Base-by-base conservation (phyloP, 108 stramenopile species). In the Chaetoceros tenuissimus region DNA sequence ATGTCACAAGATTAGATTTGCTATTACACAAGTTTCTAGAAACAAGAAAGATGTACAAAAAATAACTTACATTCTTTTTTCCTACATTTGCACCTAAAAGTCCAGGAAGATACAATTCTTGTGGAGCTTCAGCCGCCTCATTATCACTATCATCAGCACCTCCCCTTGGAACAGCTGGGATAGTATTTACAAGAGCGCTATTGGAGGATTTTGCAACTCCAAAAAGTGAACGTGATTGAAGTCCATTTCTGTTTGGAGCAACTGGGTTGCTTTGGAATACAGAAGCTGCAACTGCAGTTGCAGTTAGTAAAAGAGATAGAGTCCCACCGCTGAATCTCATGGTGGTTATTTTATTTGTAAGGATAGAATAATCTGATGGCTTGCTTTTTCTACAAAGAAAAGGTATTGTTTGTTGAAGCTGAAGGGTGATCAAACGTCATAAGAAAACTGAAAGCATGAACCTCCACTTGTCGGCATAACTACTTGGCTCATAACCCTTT, bases 61-160 rank as follows among this genome's bases (percentile, higher is more conserved):
- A 44, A 47, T 43, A 5, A 23, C 79, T 64, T 74, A 87, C 84
- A 58, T 57, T 54, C 54, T 71, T 63, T 48, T 67, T 67, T 22
- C 63, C 58, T 2, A 92, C 53, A 27, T 64, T 60, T 24, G 82
- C 80, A 29, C 85, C 75, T 64, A 92, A 64, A 16, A 92, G 65
- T 5, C 87, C 87, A 34, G 91, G 91, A 51, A 88, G 80, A 56
- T 92, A 92, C 13, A 86, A 63, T 10, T 57, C 55, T 53, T 57
- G 62, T 25, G 51, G 62, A 20, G 54, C 73, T 20, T 46, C 59
- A 20, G 46, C 75, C 24, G 60, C 72, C 8, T 60, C 70, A 24
- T 40, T 62, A 21, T 54, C 67, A 1, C 64, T 67, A 16, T 50
- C 72, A 19, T 31, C 31, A 46, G 22, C 55, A 10, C 55, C 55